Evolutionary conservation across 139 green algal species (phyloP).

Genomic region (Micromonas commoda): DNA sequence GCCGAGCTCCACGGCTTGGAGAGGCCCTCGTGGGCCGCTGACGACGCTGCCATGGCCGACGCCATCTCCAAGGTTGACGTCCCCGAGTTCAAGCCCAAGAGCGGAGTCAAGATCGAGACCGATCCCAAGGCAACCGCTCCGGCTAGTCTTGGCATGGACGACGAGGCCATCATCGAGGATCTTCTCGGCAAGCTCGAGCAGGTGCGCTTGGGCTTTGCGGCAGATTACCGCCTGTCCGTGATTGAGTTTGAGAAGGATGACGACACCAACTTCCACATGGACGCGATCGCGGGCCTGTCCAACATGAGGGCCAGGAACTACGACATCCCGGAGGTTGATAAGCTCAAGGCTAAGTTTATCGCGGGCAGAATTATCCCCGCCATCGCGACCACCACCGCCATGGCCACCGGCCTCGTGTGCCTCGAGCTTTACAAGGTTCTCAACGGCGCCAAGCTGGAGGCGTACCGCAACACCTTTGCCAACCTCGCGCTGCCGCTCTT

Average conservation of each 20-base stretch:
- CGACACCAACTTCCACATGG: slow-evolving; percentile 98
- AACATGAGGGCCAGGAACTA: slow-evolving; percentile 99
- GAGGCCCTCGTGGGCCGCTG: slow-evolving; percentile 35
- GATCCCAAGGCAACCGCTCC: slow-evolving; percentile 79
- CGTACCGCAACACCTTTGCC: slow-evolving; percentile 95
- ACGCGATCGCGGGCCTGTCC: slow-evolving; percentile 81
- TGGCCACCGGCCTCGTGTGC: slow-evolving; percentile 82
- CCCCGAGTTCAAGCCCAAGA: slow-evolving; percentile 67
- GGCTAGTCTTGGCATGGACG: slow-evolving; percentile 39
- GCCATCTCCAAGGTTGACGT: slow-evolving; percentile 59
- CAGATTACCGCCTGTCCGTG: slow-evolving; percentile 27
- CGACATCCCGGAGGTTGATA: slow-evolving; percentile 65
- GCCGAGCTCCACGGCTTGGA: slow-evolving; percentile 77
- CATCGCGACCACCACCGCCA: slow-evolving; percentile 92
- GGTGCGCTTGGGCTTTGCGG: not conserved
- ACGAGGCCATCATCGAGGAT: slow-evolving; percentile 60
- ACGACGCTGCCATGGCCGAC: slow-evolving; percentile 30
- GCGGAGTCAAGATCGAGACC: slow-evolving; percentile 93
- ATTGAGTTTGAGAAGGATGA: slow-evolving; percentile 66
- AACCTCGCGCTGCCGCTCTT: slow-evolving; percentile 97
- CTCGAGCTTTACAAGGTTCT: slow-evolving; percentile 96
- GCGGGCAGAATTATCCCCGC: slow-evolving; percentile 95
- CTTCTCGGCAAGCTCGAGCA: slow-evolving; percentile 65
- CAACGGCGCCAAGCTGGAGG: slow-evolving; percentile 59
- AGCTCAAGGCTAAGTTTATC: slow-evolving; percentile 95